Evolutionary conservation across 441 rosid species (phyloP).

Genomic region (Sinapis alba): DNA sequence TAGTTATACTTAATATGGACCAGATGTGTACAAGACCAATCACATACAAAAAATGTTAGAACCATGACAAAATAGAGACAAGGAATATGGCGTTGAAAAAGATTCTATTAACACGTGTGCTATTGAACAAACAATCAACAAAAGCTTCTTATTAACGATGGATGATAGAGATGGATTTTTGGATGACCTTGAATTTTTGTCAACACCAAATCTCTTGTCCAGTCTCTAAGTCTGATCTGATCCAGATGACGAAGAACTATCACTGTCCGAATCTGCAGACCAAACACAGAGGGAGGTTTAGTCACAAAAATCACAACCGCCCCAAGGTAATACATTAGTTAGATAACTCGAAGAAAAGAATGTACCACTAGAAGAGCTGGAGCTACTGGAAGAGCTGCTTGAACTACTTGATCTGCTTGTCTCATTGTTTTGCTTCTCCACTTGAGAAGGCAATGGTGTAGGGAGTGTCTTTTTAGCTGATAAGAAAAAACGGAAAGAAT

Average conservation of each 20-base stretch:
- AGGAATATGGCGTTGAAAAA: not conserved
- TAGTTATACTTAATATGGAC: not conserved
- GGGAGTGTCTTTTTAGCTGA: constrained; percentile 65
- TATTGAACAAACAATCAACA: not conserved
- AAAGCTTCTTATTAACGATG: not conserved
- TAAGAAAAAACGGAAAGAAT: not conserved
- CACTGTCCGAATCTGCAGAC: constrained; percentile 89
- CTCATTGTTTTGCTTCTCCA: constrained; percentile 61
- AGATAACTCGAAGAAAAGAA: constrained; percentile 4
- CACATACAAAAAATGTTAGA: constrained; percentile 1
- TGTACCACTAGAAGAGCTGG: constrained; percentile 95
- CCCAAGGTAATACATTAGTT: not conserved
- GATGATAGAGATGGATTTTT: not conserved
- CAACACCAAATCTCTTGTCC: constrained; percentile 14
- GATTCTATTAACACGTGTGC: not conserved
- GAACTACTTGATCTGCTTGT: constrained; percentile 92
- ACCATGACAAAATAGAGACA: not conserved
- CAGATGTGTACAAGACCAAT: constrained; percentile 9
- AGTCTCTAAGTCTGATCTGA: constrained; percentile 56
- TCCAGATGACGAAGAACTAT: constrained; percentile 91
- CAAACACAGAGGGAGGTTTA: constrained; percentile 16
- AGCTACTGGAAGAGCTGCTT: constrained; percentile 94
- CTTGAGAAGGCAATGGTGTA: constrained; percentile 57
- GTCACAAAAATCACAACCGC: not conserved
- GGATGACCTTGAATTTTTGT: constrained; percentile 28